Evolutionary conservation across 1,284 basidiomycete genomes (phyloP).

Genomic region (Rhodotorula mucilaginosa): DNA sequence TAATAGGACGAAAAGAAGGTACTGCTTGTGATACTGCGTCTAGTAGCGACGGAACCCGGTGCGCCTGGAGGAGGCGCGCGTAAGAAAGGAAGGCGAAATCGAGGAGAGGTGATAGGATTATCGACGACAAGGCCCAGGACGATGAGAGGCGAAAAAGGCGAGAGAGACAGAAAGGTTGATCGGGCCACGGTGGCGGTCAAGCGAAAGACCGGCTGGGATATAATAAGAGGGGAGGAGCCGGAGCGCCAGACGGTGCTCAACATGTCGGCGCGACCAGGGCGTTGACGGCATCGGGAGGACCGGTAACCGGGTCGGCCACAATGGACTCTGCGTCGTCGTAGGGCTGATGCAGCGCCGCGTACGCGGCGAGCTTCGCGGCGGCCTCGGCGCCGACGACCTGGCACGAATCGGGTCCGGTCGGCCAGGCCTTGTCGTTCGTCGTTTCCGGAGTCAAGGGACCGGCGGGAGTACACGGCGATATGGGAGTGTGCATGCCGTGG

Average conservation of each 20-base stretch:
- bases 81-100: not conserved
- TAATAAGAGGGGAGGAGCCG: not conserved
- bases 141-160: not conserved
- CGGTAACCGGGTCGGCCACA: not conserved
- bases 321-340: not conserved
- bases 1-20: not conserved
- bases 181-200: not conserved
- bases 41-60: not conserved
- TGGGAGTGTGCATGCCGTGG: constrained; percentile 26
- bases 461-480: constrained; percentile 32
- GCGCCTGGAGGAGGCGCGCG: not conserved
- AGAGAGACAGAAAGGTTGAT: not conserved
- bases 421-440: constrained; percentile 20
- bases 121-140: not conserved
- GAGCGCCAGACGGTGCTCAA: not conserved
- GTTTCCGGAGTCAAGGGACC: constrained; percentile 34
- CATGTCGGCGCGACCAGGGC: not conserved
- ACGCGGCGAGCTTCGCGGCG: constrained; percentile 9
- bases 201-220: not conserved
- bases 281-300: not conserved
- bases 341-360: not conserved
- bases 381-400: not conserved
- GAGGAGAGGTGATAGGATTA: not conserved
- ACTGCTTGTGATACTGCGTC: constrained; percentile 3
- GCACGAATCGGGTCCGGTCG: not conserved